Percentiles rank a stretch among this genome's conserved stretches.
phyloP scores from a whole-genome alignment of 1,284 basidiomycete genomes.

The Mycosarcoma mackinlayi region DNA sequence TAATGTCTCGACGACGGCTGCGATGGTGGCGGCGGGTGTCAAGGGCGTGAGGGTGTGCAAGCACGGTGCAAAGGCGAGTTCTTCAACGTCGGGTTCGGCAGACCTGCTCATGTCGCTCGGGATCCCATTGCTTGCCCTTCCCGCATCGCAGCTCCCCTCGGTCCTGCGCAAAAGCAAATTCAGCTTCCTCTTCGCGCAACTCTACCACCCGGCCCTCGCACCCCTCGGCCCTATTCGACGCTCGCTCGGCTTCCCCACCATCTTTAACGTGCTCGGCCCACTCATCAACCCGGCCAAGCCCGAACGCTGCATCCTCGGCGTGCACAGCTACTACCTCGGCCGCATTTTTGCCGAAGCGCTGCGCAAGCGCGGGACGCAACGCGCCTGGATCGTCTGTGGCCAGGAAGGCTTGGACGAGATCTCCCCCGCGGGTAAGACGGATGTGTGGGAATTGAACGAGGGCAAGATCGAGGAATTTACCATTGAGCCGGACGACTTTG shows the following conservation, averaged over 20 bases:
- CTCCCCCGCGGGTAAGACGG: conserved; percentile 84
- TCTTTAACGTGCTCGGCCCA: conserved; percentile 96
- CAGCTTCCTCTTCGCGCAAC: conserved; percentile 90
- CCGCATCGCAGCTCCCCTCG: conserved; percentile 70
- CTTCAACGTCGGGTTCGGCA: conserved; percentile 92
- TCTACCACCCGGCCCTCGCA: conserved; percentile 90
- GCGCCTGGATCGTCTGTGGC: conserved; percentile 93
- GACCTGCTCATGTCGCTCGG: conserved; percentile 88
- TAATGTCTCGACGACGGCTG: conserved; percentile 96
- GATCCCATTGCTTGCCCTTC: conserved; percentile 78
- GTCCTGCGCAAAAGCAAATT: conserved; percentile 73
- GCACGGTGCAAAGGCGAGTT: conserved; percentile 94
- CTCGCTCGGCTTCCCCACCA: conserved; percentile 90
- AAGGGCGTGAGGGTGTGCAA: conserved; percentile 88
- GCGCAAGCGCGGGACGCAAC: conserved; percentile 74
- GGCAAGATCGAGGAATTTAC: conserved; percentile 53
- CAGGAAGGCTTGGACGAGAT: conserved; percentile 93
- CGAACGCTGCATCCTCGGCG: conserved; percentile 83
- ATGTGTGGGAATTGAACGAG: conserved; percentile 70
- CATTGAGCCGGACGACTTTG: conserved; percentile 61
- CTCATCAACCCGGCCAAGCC: conserved; percentile 92
- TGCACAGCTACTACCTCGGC: conserved; percentile 86
- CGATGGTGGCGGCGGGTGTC: conserved; percentile 91
- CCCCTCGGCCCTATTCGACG: conserved; percentile 86
- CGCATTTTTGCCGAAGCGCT: conserved; percentile 83